A percentile compares a stretch with the other conserved stretches of the same genome.
Evolutionary conservation across 148 eudicot genomes (phyloP).

Genomic region (Rhododendron simsii): DNA sequence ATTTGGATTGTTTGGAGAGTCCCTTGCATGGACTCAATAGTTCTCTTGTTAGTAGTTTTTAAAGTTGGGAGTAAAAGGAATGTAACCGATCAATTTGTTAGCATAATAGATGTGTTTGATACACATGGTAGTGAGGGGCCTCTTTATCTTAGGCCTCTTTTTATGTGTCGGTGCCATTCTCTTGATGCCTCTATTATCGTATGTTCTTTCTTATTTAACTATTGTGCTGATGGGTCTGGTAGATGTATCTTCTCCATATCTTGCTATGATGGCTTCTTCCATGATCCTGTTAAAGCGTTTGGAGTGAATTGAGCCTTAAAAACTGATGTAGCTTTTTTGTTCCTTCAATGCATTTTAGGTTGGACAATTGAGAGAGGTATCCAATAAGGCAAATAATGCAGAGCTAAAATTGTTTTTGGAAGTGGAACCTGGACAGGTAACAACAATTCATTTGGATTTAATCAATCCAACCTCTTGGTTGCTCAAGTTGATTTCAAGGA

Average conservation of each 20-base stretch:
- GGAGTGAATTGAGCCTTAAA: not conserved
- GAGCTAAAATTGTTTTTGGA: conserved; percentile 88
- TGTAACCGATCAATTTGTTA: not conserved
- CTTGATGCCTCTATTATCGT: not conserved
- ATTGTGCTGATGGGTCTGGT: not conserved
- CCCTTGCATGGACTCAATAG: not conserved
- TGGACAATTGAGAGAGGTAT: conserved; percentile 76
- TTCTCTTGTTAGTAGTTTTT: not conserved
- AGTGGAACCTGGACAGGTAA: conserved; percentile 74
- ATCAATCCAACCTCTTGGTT: not conserved
- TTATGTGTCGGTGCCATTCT: not conserved
- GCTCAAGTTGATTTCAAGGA: not conserved
- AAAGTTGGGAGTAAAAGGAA: not conserved
- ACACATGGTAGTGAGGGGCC: not conserved
- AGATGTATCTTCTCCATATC: not conserved
- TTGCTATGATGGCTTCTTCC: not conserved
- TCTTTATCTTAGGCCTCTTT: not conserved
- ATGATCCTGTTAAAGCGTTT: not conserved
- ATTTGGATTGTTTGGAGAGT: not conserved
- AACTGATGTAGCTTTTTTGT: not conserved
- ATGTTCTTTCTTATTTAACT: not conserved
- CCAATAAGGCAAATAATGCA: conserved; percentile 66
- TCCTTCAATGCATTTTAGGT: conserved; percentile 43
- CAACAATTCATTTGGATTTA: not conserved
- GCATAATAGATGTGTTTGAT: not conserved